Base-by-base conservation (phyloP, 768 basidiomycete genomes). In the Candolleomyces eurysporus region DNA sequence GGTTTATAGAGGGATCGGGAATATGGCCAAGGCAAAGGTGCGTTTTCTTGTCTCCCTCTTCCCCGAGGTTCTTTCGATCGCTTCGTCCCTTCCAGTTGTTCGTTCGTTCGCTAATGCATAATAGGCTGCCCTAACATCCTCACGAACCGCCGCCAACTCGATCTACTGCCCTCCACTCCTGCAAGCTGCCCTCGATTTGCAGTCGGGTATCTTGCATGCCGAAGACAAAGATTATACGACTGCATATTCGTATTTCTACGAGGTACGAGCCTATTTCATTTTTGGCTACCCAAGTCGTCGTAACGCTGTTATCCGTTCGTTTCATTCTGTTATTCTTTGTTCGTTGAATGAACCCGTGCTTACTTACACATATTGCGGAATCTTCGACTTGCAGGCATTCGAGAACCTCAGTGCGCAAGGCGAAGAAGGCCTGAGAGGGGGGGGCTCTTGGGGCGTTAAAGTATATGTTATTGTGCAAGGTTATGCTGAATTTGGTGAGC, bases 211-310 rank as follows among this genome's bases (percentile, higher is more conserved):
- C 48, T 82, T 98, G 10, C 94, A 97, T 68, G 95, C 96, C 0
- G 96, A 99, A 67, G 96, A 99, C 69, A 96, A 96, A 71, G 96
- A 98, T 75, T 98, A 97, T 74, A 96, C 85, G 61, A 99, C 96
- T 0, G 96, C 88, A 21, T 97, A 97, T 74, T 94, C 92, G 0
- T 99, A 98, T 77, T 98, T 98, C 76, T 94, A 92, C 67, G 96
- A 98, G 36, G 36, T 36, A 11, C 36, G 36, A 3, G 1, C 11
- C 11, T 36, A 6, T 26, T 26, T 4, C 26, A 4, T 26, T 26
- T 26, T 26, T 26, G 26, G 26, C 4, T 4, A 26, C 26, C 26
- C 26, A 26, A 26, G 2, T 26, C 26, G 26, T 26, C 26, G n/a
- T n/a, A n/a, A n/a, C n/a, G n/a, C n/a, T n/a, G n/a, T n/a, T n/a